Conservation (phyloP, 2,329 filamentous ascomycete genomes). For the Diplodia corticola region DNA sequence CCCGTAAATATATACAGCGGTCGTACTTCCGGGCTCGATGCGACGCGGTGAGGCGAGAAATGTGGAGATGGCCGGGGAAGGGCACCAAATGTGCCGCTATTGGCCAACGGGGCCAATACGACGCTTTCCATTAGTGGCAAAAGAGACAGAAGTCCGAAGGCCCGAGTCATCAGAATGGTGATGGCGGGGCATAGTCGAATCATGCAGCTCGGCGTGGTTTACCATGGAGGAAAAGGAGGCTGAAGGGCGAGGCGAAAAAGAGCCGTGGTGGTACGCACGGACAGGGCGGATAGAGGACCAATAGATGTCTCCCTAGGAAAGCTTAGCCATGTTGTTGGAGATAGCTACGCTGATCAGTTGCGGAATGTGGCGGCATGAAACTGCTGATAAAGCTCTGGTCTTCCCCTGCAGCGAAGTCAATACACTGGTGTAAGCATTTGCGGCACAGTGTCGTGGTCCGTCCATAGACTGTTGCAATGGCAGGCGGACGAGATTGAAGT, state of each 20-base stretch:
- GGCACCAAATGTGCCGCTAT: neutral
- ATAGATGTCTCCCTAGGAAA: neutral
- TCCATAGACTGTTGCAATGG: neutral
- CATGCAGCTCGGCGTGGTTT: neutral
- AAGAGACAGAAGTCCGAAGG: neutral
- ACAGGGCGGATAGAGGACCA: neutral
- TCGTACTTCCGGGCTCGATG: neutral
- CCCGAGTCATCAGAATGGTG: neutral
- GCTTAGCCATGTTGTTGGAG: neutral
- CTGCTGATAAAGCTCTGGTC: neutral
- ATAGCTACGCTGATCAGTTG: neutral
- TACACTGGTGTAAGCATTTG: neutral
- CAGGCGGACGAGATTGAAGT: neutral
- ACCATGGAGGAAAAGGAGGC: neutral
- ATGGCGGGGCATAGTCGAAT: neutral
- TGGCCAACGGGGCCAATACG: neutral
- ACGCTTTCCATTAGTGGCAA: conserved; percentile 2
- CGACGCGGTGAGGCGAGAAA: conserved; percentile 16
- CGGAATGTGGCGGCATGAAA: neutral
- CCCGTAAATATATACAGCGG: conserved; percentile 3
- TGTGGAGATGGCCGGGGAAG: conserved; percentile 8
- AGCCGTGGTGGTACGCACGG: neutral
- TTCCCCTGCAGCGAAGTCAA: neutral
- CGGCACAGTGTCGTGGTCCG: neutral
- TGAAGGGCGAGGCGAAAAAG: neutral